Evolutionary conservation across 129 eudicot species (phyloP), one percentile per base, ranked within the genome.

Genomic region (Arctium lappa): DNA sequence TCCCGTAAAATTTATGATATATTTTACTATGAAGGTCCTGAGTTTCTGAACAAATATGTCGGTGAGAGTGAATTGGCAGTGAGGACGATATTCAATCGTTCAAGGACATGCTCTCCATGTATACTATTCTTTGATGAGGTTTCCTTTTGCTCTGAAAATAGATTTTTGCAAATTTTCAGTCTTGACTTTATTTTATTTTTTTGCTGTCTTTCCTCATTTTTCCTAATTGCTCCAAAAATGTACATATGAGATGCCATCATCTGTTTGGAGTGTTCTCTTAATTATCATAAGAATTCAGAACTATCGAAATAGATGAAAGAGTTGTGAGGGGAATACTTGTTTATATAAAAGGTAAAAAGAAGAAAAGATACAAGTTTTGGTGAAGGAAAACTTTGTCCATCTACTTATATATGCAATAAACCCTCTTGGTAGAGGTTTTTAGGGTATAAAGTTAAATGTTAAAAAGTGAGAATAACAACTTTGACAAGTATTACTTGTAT

Each of bases 71-170:
- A 93, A 85, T 81, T 86, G 87, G 91, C 91, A 29, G 92, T 95
- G 27, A 86, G 97, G 82, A 91, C 94, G 29, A 82, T 92, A 86
- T 95, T 95, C 85, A 87, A 87, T 65, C 97, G 97, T 77, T 97
- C 97, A 65, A 95, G 97, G 88, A 91, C 97, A 44, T 92, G 98
- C 74, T 74, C 98, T 82, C 97, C 98, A 36, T 95, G 97, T 88
- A 86, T 95, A 50, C 85, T 95, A 73, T 95, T 95, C 91, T 95
- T 95, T 80, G 99, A 95, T 75, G 99, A 95, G 99, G 99, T 94
- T 74, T 80, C 2, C 32, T 27, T 34, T 33, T 33, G 18, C 38
- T 73, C 29, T 66, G 9, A 32, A 8, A 42, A n/a, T 30, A 22
- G 39, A 30, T 74, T 50, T 40, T 69, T 5, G 29, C 22, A 50